Conservation (phyloP, 352 stramenopile species). For the Globisporangium radiosum region DNA sequence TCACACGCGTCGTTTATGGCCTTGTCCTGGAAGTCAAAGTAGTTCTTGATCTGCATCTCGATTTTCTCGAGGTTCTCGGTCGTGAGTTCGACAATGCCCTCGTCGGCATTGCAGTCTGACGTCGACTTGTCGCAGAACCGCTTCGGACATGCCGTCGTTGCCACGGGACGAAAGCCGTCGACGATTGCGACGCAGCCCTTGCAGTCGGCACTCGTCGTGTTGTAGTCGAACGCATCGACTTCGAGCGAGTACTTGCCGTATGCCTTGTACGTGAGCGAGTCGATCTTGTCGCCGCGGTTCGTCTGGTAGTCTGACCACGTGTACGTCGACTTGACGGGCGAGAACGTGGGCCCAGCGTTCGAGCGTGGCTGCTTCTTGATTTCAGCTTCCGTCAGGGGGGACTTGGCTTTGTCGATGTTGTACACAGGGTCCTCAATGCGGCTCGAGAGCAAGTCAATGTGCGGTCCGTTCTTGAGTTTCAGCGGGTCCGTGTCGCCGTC, state of each 20-base stretch:
- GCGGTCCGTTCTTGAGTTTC: not conserved
- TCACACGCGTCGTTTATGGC: constrained; percentile 47
- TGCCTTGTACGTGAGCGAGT: constrained; percentile 29
- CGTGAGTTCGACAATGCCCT: constrained; percentile 20
- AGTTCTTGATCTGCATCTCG: constrained; percentile 13
- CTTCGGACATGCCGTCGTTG: constrained; percentile 20
- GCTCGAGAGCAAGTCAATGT: constrained; percentile 2
- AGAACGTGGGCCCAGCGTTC: not conserved
- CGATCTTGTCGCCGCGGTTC: constrained; percentile 21
- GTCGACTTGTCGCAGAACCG: constrained; percentile 31
- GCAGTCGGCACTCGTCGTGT: constrained; percentile 22
- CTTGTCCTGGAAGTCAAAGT: constrained; percentile 30
- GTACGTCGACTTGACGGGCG: constrained; percentile 1
- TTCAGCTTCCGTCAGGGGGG: not conserved
- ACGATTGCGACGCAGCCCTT: constrained; percentile 44
- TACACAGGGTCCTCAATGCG: constrained; percentile 3
- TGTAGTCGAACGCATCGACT: constrained; percentile 45
- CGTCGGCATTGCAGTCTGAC: constrained; percentile 3
- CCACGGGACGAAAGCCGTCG: constrained; percentile 38
- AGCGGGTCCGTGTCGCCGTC: not conserved
- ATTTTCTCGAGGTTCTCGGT: constrained; percentile 21
- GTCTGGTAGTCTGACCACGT: constrained; percentile 48
- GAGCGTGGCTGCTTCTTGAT: not conserved
- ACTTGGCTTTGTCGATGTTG: not conserved
- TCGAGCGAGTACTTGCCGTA: constrained; percentile 51